A percentile compares a stretch with the other conserved stretches of the same genome.
Conservation (phyloP, 345 rosid species). For the Salix arbutifolia region DNA sequence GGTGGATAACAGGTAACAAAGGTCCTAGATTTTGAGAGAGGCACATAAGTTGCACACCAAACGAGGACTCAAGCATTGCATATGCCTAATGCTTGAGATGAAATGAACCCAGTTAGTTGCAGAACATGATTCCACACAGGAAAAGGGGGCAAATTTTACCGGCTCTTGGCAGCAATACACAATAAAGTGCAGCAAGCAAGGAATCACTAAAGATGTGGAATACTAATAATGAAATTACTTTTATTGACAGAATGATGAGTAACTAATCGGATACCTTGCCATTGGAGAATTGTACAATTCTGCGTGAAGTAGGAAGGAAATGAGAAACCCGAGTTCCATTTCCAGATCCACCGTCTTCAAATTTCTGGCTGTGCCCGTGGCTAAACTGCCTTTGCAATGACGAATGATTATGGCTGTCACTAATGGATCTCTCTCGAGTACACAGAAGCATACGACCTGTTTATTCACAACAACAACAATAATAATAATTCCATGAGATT, state of each 20-base stretch:
- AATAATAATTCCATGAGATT: no score
- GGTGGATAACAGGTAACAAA: not conserved
- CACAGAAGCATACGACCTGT: slow-evolving; percentile 77
- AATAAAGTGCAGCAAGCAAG: not conserved
- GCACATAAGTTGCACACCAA: not conserved
- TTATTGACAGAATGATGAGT: not conserved
- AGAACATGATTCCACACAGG: not conserved
- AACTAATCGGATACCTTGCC: slow-evolving; percentile 39
- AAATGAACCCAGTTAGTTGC: no score
- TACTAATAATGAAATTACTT: no score
- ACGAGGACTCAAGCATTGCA: not conserved
- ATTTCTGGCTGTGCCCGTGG: slow-evolving; percentile 50
- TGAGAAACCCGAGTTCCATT: slow-evolving; percentile 60
- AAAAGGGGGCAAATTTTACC: no score
- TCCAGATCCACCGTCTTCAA: slow-evolving; percentile 57
- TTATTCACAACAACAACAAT: slow-evolving; percentile 6
- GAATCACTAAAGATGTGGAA: not conserved
- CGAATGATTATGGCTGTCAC: slow-evolving; percentile 51
- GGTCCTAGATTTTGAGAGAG: not conserved
- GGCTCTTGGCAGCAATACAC: not conserved
- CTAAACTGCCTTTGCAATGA: slow-evolving; percentile 73
- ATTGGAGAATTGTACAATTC: slow-evolving; percentile 75
- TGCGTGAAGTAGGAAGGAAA: slow-evolving; percentile 72
- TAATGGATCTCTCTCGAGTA: slow-evolving; percentile 58
- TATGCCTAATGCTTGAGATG: no score